Conservation (phyloP, 495 filamentous ascomycete genomes). For the Penicillium nucicola region DNA sequence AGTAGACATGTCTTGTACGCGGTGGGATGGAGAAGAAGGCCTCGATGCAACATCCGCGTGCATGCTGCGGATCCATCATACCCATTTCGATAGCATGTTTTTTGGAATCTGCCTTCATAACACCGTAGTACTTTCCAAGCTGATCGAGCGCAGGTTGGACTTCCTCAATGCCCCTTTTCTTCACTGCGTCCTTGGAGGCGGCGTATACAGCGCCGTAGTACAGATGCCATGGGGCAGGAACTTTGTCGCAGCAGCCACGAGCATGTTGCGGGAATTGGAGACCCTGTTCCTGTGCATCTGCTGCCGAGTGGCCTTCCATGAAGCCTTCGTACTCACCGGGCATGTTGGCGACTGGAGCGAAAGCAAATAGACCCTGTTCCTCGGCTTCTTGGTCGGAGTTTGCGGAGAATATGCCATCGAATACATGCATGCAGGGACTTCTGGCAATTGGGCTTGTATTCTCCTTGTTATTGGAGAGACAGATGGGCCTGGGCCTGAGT, state of each 20-base stretch:
- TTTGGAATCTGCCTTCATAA: background rate
- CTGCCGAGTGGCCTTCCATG: background rate
- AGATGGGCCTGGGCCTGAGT: too few relatives aligned
- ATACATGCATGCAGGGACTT: background rate
- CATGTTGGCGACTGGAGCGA: background rate
- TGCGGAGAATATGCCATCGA: background rate
- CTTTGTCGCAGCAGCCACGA: background rate
- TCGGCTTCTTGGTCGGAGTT: background rate
- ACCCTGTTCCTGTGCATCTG: background rate
- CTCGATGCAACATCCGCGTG: constrained; percentile 1
- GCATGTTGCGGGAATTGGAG: background rate
- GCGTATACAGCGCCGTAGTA: constrained; percentile 1
- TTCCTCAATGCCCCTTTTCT: background rate
- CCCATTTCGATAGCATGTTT: background rate
- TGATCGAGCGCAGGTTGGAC: background rate
- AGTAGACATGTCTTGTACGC: background rate
- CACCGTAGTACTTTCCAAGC: background rate
- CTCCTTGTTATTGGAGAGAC: too few relatives aligned
- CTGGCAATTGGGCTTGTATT: background rate
- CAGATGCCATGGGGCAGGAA: background rate
- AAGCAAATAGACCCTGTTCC: background rate
- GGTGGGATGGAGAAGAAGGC: background rate
- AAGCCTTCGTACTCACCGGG: background rate
- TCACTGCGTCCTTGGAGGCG: background rate
- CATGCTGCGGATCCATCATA: background rate